Percentiles rank a stretch among this genome's conserved stretches.
phyloP scores from a whole-genome alignment of 805 yeast genomes.

The Starmerella lactis-condensi region DNA sequence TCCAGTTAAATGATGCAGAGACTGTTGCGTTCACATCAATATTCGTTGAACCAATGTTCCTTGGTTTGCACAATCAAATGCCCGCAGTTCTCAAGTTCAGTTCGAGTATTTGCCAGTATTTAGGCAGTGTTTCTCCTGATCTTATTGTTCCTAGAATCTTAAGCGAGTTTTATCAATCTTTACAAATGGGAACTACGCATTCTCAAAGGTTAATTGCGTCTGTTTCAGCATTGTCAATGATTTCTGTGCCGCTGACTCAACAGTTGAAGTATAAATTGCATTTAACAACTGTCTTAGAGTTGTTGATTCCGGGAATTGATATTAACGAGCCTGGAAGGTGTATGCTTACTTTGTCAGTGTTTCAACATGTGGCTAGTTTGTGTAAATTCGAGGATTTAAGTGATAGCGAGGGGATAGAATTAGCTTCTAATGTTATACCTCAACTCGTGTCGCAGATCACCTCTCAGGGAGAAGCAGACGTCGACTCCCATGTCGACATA shows the following conservation, averaged over 20 bases:
- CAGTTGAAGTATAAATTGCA: conserved; percentile 57
- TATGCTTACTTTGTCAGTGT: conserved; percentile 42
- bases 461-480: conserved; percentile 1
- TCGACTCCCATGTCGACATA: conserved; percentile 25
- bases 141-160: conserved; percentile 22
- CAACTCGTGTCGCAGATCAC: too few species aligned
- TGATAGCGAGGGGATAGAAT: conserved; percentile 14
- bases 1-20: conserved; percentile 21
- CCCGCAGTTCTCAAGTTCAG: conserved; percentile 6
- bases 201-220: conserved; percentile 68
- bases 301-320: conserved; percentile 67
- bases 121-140: conserved; percentile 45
- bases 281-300: conserved; percentile 49
- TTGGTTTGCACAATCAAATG: conserved; percentile 32
- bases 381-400: conserved; percentile 49
- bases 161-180: conserved; percentile 43
- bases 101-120: conserved; percentile 9
- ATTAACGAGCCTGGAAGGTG: conserved; percentile 69
- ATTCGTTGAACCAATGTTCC: conserved; percentile 37
- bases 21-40: conserved; percentile 30
- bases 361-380: conserved; percentile 51
- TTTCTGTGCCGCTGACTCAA: conserved; percentile 47
- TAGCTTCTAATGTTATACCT: conserved; percentile 11
- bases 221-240: conserved; percentile 42
- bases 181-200: conserved; percentile 26